phyloP scores from a whole-genome alignment of 768 basidiomycete genomes.

The Mycena belliarum region DNA sequence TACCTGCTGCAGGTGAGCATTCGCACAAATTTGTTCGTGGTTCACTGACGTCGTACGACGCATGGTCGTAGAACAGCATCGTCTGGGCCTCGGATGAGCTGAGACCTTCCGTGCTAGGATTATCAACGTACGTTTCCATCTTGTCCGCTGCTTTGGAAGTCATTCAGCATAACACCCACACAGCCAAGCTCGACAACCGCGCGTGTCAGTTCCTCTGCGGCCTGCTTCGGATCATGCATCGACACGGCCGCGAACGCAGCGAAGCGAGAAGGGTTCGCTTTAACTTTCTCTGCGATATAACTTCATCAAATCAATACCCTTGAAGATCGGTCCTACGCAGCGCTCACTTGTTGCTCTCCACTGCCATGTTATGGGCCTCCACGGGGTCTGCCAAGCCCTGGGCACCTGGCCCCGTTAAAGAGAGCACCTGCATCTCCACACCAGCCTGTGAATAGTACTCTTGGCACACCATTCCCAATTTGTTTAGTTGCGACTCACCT shows the following conservation, averaged over 20 bases:
- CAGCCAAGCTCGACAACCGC: constrained; percentile 20
- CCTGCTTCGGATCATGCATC: constrained; percentile 23
- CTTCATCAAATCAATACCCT: background rate
- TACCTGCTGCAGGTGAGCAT: background rate
- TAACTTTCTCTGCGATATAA: constrained; percentile 22
- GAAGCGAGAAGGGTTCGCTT: constrained; percentile 14
- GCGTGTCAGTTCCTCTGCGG: constrained; percentile 18
- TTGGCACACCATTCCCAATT: background rate
- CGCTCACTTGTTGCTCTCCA: constrained; percentile 23
- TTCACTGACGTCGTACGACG: constrained; percentile 15
- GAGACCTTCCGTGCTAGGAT: background rate
- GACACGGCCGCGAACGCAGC: constrained; percentile 23
- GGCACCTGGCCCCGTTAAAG: constrained; percentile 19
- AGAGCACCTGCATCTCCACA: constrained; percentile 23
- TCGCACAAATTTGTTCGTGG: no score
- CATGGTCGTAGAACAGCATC: constrained; percentile 20
- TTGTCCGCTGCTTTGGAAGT: constrained; percentile 22
- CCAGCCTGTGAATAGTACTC: constrained; percentile 10
- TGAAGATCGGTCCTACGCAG: no score
- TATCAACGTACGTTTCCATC: constrained; percentile 14
- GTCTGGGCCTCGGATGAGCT: constrained; percentile 2
- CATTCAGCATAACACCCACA: constrained; percentile 20
- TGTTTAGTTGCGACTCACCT: background rate
- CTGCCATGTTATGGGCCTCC: constrained; percentile 20
- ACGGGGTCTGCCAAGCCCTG: constrained; percentile 19